Evolutionary conservation across 768 basidiomycete species (phyloP), one percentile per base, ranked within the genome.

Genomic region (Sarcodon sp.): DNA sequence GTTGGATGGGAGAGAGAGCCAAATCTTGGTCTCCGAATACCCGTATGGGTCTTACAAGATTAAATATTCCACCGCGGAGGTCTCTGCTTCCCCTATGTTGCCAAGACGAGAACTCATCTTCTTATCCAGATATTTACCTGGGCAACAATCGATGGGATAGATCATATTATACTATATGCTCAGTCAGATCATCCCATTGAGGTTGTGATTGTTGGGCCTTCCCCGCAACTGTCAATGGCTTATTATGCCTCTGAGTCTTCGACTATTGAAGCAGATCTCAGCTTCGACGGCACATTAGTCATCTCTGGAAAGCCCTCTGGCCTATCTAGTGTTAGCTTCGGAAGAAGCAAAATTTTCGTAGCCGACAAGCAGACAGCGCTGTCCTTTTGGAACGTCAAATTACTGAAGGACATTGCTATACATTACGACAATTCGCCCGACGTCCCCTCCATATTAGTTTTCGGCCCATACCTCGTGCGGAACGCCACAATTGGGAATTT

Each of bases 401-500:
- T 55, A 6, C 47, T 46, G 11, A 52, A 46, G 33, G n/a, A 35
- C 10, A 50, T 41, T 9, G n/a, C 37, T 6, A 47, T 53, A 5
- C 31, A 37, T 4, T 53, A 54, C 50, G 55, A 59, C 43, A 48
- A 39, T n/a, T 48, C 57, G 35, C 56, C 55, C 33, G 54, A 49
- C 43, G 54, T 54, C 31, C 50, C 54, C 1, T 51, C 55, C 27
- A 59, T 55, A 8, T 38, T 62, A 6, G 53, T 62, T 35, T 18
- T 51, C 21, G 63, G 63, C 3, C 61, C 63, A 15, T 62, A 63
- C 51, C 58, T 64, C 39, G 63, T 64, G 11, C 61, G 63, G n/a
- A 59, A 56, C 49, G 63, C 59, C 5, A 44, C 54, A 2, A 44
- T 57, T 31, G 34, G 43, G 4, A 50, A 45, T 10, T 34, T 21